phyloP scores from a whole-genome alignment of 331 rosid genomes.

The Malus hybrid region DNA sequence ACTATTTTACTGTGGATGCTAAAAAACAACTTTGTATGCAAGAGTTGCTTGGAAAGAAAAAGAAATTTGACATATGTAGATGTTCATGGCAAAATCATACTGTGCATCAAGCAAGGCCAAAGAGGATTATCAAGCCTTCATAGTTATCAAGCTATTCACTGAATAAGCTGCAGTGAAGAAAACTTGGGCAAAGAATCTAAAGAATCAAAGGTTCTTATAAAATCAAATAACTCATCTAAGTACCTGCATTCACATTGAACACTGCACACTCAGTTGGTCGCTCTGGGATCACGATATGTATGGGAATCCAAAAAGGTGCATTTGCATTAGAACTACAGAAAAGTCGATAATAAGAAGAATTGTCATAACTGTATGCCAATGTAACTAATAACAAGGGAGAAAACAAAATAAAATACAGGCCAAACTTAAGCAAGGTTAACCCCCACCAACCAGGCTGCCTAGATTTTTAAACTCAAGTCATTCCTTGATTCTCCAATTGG shows the following conservation, averaged over 20 bases:
- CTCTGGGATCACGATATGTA: slow-evolving; percentile 90
- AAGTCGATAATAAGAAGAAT: not conserved
- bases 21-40: not conserved
- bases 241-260: slow-evolving; percentile 91
- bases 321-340: slow-evolving; percentile 59
- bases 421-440: not conserved
- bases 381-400: not conserved
- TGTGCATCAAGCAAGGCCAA: not conserved
- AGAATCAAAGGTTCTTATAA: not conserved
- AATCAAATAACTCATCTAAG: not conserved
- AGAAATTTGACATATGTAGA: not conserved
- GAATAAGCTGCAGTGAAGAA: not conserved
- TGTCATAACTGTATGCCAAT: not conserved
- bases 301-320: slow-evolving; percentile 95
- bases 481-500: not conserved
- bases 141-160: not conserved
- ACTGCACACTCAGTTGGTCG: slow-evolving; percentile 90
- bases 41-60: not conserved
- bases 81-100: not conserved
- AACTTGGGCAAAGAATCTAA: not conserved
- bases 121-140: not conserved
- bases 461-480: not conserved
- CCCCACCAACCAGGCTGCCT: not conserved
- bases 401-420: not conserved
- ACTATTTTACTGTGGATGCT: not conserved